phyloP scores from a whole-genome alignment of 768 basidiomycete genomes.

The Cyclocybe aegerita region DNA sequence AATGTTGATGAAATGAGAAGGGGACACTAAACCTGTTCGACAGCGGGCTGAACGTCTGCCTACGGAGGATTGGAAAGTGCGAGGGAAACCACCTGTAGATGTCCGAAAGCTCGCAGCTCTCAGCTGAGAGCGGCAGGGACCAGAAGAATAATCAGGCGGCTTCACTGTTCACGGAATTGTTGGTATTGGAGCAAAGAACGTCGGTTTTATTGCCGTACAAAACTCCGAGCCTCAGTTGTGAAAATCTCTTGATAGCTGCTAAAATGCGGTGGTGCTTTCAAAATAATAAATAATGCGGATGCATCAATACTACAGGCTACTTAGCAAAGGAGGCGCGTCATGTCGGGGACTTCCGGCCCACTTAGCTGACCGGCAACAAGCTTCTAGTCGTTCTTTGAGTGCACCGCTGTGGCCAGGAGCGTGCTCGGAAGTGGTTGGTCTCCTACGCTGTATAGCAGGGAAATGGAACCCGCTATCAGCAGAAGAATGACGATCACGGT shows the following conservation, averaged over 20 bases:
- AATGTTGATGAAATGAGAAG: too few relatives aligned
- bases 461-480: constrained; percentile 65
- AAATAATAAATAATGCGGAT: constrained; percentile 3
- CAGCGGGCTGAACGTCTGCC: too few relatives aligned
- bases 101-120: too few relatives aligned
- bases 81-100: too few relatives aligned
- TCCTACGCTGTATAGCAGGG: constrained; percentile 64
- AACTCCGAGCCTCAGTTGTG: neutral
- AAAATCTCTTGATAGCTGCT: constrained; percentile 2
- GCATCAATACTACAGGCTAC: constrained; percentile 10
- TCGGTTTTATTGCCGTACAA: neutral
- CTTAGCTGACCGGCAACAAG: neutral
- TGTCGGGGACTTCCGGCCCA: neutral
- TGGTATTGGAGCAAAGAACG: too few relatives aligned
- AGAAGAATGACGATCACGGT: constrained; percentile 65
- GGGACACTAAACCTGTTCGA: too few relatives aligned
- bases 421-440: constrained; percentile 70
- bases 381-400: constrained; percentile 51
- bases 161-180: too few relatives aligned
- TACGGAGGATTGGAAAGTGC: too few relatives aligned
- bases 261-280: neutral
- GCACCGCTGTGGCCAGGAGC: constrained; percentile 58
- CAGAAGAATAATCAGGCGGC: too few relatives aligned
- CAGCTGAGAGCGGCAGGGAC: too few relatives aligned
- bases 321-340: neutral